Conservation (phyloP, 257 asterid genomes). For the Datura wrightii region DNA sequence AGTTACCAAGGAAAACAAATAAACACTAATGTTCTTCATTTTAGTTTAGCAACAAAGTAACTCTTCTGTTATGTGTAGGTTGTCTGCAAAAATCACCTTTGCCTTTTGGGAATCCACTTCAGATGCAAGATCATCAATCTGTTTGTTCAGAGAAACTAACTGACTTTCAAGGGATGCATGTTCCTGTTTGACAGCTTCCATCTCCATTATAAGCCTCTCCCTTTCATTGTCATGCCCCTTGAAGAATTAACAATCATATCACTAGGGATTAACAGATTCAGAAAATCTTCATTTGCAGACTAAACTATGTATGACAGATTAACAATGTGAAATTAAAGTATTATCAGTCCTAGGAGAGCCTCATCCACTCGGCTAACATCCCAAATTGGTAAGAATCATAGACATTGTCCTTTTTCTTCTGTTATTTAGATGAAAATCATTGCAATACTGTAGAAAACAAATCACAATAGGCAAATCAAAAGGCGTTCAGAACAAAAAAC, state of each 20-base stretch:
- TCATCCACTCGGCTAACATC: background rate
- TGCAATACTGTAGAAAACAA: conserved; percentile 7
- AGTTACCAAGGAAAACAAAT: background rate
- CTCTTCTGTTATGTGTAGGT: background rate
- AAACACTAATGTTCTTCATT: background rate
- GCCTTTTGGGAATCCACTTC: conserved; percentile 70
- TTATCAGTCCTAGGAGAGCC: conserved; percentile 10
- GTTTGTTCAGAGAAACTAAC: conserved; percentile 60
- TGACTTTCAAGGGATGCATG: conserved; percentile 69
- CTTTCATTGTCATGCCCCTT: conserved; percentile 87
- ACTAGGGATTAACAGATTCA: conserved; percentile 15
- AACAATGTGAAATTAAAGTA: conserved; percentile 4
- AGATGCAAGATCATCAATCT: conserved; percentile 55
- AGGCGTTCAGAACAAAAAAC: conserved; percentile 11
- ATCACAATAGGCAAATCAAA: background rate
- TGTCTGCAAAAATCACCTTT: conserved; percentile 55
- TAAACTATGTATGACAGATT: conserved; percentile 19
- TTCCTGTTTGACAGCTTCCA: conserved; percentile 91
- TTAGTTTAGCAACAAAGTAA: conserved; percentile 11
- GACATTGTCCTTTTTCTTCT: background rate
- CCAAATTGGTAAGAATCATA: conserved; percentile 1
- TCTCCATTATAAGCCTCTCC: conserved; percentile 87
- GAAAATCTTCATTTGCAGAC: conserved; percentile 20
- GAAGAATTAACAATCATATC: conserved; percentile 38
- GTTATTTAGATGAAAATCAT: conserved; percentile 7